Evolutionary conservation across 345 rosid genomes (phyloP), one percentile per base, ranked within the genome.

Genomic region (Lepidium africanum): DNA sequence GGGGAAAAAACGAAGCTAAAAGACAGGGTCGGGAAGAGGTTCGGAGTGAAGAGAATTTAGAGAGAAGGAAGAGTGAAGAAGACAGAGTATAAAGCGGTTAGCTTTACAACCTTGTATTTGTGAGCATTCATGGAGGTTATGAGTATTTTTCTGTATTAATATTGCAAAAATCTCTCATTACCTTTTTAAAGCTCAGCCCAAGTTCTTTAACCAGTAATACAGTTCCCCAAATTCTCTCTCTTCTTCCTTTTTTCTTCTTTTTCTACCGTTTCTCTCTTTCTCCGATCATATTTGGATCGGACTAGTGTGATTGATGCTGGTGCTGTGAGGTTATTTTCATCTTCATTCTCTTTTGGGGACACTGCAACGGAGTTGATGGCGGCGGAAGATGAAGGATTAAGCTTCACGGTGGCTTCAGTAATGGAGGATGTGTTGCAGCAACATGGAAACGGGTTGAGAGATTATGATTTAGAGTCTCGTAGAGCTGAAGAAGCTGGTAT

Each of bases 401-500:
- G 81, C 43, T 83, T 89, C 59, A 79, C 87, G 41, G 84, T 80
- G 72, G 86, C 84, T 60, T 80, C 88, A 21, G 85, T 85, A 49
- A 83, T 87, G 79, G 86, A 85, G 68, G 83, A 87, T 69, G 88
- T 85, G 13, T 77, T 87, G 68, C 88, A 87, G 68, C 90, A 85
- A 59, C 88, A 85, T 54, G 94, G 88, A 3, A 71, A 60, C 54
- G 84, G 82, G 10, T 46, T 61, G 12, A 48, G 79, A 73, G 86
- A 78, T 75, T 70, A 83, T 60, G 94, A 85, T 81, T 77, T 87
- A 55, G 83, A 76, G 67, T 85, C 81, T 55, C 80, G 94, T 56
- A 80, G 76, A 77, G 87, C 88, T 63, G 90, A 82, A 70, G 88
- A 87, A 82, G 86, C 90, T 66, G 94, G 94, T 87, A 77, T 4